Percentiles rank a stretch among this genome's conserved stretches.
These are phyloP conservation scores for Tulasnella sp. DNA, from an alignment of 768 basidiomycete species.

Conservation along the genomic window DNA sequence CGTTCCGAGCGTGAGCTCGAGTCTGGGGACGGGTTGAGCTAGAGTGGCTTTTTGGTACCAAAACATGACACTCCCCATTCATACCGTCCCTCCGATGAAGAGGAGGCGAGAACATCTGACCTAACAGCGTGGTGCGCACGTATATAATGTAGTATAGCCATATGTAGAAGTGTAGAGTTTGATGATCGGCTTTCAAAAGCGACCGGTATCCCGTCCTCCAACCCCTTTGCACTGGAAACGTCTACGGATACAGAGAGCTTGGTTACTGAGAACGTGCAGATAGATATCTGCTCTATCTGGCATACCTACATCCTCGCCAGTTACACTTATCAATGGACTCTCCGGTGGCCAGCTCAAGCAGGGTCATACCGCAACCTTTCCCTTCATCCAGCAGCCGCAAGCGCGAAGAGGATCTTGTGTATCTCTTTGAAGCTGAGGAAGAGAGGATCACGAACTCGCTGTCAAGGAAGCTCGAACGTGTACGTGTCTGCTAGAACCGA, in stretches of 20 bases:
- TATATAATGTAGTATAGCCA: not conserved
- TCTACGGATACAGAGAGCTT: too few species aligned
- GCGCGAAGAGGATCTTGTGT: conserved; percentile 65
- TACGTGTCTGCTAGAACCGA: conserved; percentile 22
- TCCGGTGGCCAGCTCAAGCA: conserved; percentile 32
- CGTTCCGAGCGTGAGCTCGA: too few species aligned
- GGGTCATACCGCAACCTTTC: conserved; percentile 40
- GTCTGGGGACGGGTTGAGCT: too few species aligned
- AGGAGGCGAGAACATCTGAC: too few species aligned
- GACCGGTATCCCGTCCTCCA: not conserved
- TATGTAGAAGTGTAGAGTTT: conserved; percentile 1
- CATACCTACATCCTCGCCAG: too few species aligned
- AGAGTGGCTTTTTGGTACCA: too few species aligned
- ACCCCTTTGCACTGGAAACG: not conserved
- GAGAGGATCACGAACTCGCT: conserved; percentile 77
- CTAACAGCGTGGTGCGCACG: not conserved
- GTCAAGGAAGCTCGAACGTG: conserved; percentile 76
- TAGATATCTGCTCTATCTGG: not conserved
- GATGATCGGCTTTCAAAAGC: conserved; percentile 4
- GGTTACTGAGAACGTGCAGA: too few species aligned
- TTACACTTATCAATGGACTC: conserved; percentile 29
- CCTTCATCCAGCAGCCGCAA: conserved; percentile 36
- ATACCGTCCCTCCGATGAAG: too few species aligned
- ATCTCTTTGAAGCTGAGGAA: conserved; percentile 83
- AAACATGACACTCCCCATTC: too few species aligned